A percentile compares a stretch with the other conserved stretches of the same genome.
These are phyloP conservation scores for Phylloporus arenicola DNA, from an alignment of 768 basidiomycete genomes.

Conservation along the genomic window DNA sequence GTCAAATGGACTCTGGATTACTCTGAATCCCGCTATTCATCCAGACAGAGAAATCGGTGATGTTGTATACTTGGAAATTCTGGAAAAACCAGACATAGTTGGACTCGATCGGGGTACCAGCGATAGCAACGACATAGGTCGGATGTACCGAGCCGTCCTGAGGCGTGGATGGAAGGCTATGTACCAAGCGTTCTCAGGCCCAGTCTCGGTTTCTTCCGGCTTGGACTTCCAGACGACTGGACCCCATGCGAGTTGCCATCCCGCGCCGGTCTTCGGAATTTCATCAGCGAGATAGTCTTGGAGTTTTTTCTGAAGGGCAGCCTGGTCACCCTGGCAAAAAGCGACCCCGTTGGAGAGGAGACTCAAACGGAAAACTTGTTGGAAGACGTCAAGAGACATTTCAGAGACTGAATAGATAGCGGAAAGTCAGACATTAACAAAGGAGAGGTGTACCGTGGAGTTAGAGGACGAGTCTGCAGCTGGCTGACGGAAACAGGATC, in stretches of 20 bases:
- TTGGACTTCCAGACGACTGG: slow-evolving; percentile 5
- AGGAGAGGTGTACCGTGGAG: not conserved
- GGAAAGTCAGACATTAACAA: not conserved
- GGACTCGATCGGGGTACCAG: slow-evolving; percentile 1
- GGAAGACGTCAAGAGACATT: slow-evolving; percentile 1
- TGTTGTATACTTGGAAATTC: slow-evolving; percentile 1
- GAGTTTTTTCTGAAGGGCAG: slow-evolving; percentile 2
- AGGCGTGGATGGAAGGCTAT: slow-evolving; percentile 2
- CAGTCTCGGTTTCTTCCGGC: not conserved
- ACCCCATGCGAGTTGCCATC: slow-evolving; percentile 7
- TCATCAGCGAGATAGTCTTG: not conserved
- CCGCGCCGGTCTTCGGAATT: not conserved
- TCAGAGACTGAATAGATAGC: not conserved
- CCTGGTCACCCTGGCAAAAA: not conserved
- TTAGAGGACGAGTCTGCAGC: not conserved
- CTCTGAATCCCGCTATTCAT: not conserved
- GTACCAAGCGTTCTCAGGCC: slow-evolving; percentile 7
- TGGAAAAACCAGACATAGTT: not conserved
- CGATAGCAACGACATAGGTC: slow-evolving; percentile 6
- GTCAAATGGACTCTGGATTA: not conserved
- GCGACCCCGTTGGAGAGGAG: not conserved
- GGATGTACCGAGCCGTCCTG: not conserved
- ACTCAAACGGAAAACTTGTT: slow-evolving; percentile 5
- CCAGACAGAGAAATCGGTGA: slow-evolving; percentile 6
- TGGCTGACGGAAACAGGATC: not conserved